Base-by-base conservation (phyloP, 2,329 filamentous ascomycete species). In the Verticillium longisporum region DNA sequence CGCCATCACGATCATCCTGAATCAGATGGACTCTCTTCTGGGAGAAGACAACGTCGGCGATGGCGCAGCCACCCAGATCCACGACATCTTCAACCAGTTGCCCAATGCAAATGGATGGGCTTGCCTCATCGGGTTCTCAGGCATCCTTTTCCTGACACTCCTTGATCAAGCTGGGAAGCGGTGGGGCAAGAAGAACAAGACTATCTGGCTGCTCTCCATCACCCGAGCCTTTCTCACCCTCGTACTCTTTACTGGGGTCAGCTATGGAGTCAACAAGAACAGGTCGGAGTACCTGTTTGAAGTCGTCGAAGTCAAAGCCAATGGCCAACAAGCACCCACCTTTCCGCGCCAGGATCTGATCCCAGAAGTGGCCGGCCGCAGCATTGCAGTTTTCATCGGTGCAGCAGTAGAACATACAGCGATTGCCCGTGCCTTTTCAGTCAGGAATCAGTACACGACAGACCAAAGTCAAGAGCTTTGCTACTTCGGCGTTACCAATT, bases 391-490 rank as follows among this genome's bases (percentile, higher is more conserved):
- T 1, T 84, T 88, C 64, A 79, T 88, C 53, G 85, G 83, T 13
- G 82, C 82, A 2, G 76, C 83, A 0, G 79, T 88, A 31, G 86
- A 89, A 65, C 86, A 89, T 65, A 78, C 87, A 4, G 85, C 85
- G 10, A 86, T 89, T 54, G 86, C 82, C 15, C 85, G 86, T 58
- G 84, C 83, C 0, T 89, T 89, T 65, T 83, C 80, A 1, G 77
- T 85, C 10, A 79, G 80, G 63, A 87, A 88, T 70, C 78, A 82
- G 66, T 89, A 89, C 68, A 76, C 79, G 7, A 83, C 85, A 50
- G 85, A 89, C 64, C 81, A 86, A 65, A 86, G 83, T 13, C 86
- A 89, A 68, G 87, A 89, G 65, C 79, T 89, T 1, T 83, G 83
- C 61, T 88, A 86, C 66, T 80, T 88, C 3, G 86, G 86, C 10